phyloP scores from a whole-genome alignment of 257 asterid species.

The Salvia rosmarinus region DNA sequence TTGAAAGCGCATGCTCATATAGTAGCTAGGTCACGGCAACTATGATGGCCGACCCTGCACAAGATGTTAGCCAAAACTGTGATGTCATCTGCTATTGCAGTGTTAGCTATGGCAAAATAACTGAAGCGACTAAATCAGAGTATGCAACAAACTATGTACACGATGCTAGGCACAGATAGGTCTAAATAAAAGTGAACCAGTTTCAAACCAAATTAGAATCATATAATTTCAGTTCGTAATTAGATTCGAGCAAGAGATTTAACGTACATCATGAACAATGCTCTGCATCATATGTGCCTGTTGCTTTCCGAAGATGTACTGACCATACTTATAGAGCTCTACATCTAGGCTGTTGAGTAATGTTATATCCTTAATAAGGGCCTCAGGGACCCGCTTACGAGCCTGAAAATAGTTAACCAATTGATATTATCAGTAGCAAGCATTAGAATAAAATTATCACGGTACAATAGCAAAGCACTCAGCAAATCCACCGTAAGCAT shows the following conservation, averaged over 20 bases:
- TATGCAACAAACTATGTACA: too few relatives aligned
- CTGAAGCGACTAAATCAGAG: too few relatives aligned
- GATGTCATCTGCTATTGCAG: too few relatives aligned
- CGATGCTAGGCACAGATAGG: neutral
- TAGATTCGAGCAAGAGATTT: constrained; percentile 24
- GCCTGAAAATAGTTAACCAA: constrained; percentile 54
- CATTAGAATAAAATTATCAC: constrained; percentile 1
- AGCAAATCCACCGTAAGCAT: constrained; percentile 3
- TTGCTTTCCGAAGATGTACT: constrained; percentile 62
- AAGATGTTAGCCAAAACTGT: too few relatives aligned
- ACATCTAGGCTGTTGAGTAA: constrained; percentile 72
- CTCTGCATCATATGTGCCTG: constrained; percentile 44
- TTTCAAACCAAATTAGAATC: neutral
- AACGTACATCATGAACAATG: constrained; percentile 55
- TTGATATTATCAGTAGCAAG: constrained; percentile 23
- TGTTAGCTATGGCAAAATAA: too few relatives aligned
- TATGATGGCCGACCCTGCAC: neutral
- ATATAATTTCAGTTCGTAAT: neutral
- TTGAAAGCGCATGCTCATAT: neutral
- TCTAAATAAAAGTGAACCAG: neutral
- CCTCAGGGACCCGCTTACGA: constrained; percentile 59
- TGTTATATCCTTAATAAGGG: constrained; percentile 62
- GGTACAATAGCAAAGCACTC: neutral
- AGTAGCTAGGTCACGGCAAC: neutral
- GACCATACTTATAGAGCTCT: constrained; percentile 78